A percentile compares a stretch with the other conserved stretches of the same genome.
phyloP scores from a whole-genome alignment of 441 rosid genomes.

The Pelargonium citronellum region DNA sequence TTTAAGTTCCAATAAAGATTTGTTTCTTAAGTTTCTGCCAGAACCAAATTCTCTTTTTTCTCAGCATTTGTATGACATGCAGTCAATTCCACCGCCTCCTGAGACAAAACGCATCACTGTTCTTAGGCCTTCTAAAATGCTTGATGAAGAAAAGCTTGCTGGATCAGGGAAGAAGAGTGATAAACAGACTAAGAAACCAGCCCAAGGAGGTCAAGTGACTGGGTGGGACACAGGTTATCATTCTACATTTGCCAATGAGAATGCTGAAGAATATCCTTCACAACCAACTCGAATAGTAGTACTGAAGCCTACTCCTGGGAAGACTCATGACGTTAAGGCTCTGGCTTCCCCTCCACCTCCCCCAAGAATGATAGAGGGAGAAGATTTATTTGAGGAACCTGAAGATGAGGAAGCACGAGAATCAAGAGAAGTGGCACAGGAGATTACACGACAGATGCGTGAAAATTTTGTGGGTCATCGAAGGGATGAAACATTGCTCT shows the following conservation, averaged over 20 bases:
- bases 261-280: constrained; percentile 41
- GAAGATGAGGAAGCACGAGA: constrained; percentile 44
- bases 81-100: constrained; percentile 46
- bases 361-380: constrained; percentile 34
- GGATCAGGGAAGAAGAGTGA: constrained; percentile 40
- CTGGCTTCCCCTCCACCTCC: constrained; percentile 39
- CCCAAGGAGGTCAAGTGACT: constrained; percentile 36
- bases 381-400: constrained; percentile 37
- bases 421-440: constrained; percentile 59
- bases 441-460: constrained; percentile 42
- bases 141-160: constrained; percentile 46
- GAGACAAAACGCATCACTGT: constrained; percentile 86
- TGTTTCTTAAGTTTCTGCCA: constrained; percentile 64
- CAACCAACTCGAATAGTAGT: constrained; percentile 83
- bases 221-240: constrained; percentile 42
- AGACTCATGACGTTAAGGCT: constrained; percentile 41
- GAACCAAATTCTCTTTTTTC: constrained; percentile 71
- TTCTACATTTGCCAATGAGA: constrained; percentile 32
- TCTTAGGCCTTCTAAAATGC: constrained; percentile 70
- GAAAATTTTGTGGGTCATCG: constrained; percentile 49
- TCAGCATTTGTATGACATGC: constrained; percentile 44
- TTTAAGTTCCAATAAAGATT: constrained; percentile 68
- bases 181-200: constrained; percentile 38
- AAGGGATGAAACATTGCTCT: constrained; percentile 61
- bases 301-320: constrained; percentile 77